phyloP scores from a whole-genome alignment of 352 stramenopile species.

The Nothophytophthora sp. region DNA sequence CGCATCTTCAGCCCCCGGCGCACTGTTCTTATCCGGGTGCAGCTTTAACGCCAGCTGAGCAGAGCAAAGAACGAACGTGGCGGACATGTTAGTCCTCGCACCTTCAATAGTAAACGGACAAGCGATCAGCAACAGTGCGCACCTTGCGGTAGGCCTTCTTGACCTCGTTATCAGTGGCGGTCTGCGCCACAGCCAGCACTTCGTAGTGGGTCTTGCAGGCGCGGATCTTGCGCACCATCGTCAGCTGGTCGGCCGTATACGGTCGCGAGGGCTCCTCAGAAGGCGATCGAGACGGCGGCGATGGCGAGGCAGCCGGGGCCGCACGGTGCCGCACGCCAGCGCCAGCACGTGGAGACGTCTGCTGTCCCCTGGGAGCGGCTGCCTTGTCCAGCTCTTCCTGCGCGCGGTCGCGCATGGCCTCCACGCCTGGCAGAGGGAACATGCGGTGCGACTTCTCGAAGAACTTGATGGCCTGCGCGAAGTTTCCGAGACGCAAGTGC shows the following conservation, averaged over 20 bases:
- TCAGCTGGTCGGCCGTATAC: constrained; percentile 80
- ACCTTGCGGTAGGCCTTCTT: constrained; percentile 94
- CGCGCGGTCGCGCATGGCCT: constrained; percentile 77
- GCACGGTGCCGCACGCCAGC: constrained; percentile 33
- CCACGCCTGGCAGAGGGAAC: constrained; percentile 85
- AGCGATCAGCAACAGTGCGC: no score
- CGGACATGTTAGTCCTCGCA: no score
- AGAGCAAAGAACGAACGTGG: no score
- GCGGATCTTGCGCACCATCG: constrained; percentile 89
- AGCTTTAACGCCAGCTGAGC: constrained; percentile 90
- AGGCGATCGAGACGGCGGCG: constrained; percentile 30
- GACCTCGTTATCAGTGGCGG: constrained; percentile 81
- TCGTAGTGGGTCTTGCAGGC: constrained; percentile 90
- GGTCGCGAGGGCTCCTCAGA: constrained; percentile 50
- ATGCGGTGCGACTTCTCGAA: constrained; percentile 92
- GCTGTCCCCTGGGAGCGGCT: constrained; percentile 17
- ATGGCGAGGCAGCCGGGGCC: constrained; percentile 10
- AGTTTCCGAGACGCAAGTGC: constrained; percentile 84
- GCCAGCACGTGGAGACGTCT: constrained; percentile 32
- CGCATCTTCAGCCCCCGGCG: constrained; percentile 95
- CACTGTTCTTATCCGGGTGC: constrained; percentile 96
- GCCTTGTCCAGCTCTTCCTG: constrained; percentile 61
- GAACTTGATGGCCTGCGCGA: constrained; percentile 90
- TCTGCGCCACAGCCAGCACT: constrained; percentile 76
- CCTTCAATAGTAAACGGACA: no score